Base-by-base conservation (phyloP, 2,329 filamentous ascomycete genomes). In the Exutisphaerella laricina region DNA sequence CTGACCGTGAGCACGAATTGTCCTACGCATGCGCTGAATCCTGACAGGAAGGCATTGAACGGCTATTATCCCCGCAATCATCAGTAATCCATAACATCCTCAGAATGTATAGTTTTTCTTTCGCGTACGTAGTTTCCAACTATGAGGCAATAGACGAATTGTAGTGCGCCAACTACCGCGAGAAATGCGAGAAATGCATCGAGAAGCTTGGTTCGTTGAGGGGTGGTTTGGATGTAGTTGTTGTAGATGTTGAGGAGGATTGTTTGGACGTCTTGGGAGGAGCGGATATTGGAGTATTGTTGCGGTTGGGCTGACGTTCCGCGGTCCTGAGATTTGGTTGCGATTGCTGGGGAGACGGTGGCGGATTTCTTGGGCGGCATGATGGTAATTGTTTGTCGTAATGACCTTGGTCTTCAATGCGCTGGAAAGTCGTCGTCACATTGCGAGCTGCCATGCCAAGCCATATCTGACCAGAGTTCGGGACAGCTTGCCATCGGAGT, bases 1-100 rank as follows among this genome's bases (percentile, higher is more conserved):
- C 61, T 82, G 74, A 88, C 87, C 38, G 92, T 96, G 56, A 98
- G 79, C 50, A 98, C 92, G 66, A 98, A 98, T 66, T 98, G 92
- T 49, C 92, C 92, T 51, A 98, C 90, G 1, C 90, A 92, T 12
- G 90, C 88, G 49, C 80, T 82, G 73, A 98, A 98, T 35, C 92
- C 94, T 22, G 89, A 87, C 22, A 98, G 80, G 73, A 98, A 98
- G 53, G 94, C 92, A 66, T 98, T 98, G 76, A 98, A 98, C 7
- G 92, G 92, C 90, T 97, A 37, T 21, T 14, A 8, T 33, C 18
- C 10, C 17, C n/a, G n/a, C n/a, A n/a, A n/a, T n/a, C n/a, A n/a
- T n/a, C n/a, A n/a, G n/a, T n/a, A n/a, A n/a, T n/a, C n/a, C n/a
- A n/a, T n/a, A n/a, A n/a, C n/a, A n/a, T n/a, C n/a, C n/a, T n/a